Evolutionary conservation across 2,329 filamentous ascomycete species (phyloP).

Genomic region (Aphanoascus verrucosus): DNA sequence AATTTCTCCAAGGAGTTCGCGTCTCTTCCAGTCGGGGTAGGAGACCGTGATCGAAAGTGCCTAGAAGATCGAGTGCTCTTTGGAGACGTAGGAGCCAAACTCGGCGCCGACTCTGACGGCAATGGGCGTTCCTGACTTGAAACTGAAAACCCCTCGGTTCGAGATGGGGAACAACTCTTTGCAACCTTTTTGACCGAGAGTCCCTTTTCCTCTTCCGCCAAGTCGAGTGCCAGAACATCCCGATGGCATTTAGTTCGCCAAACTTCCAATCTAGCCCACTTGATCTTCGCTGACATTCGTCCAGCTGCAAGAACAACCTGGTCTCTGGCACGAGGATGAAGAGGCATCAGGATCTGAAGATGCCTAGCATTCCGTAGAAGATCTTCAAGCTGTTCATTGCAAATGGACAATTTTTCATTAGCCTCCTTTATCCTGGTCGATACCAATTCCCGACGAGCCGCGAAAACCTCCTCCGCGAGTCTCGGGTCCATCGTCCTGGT

Average conservation of each 20-base stretch:
- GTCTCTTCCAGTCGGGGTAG: constrained; percentile 5
- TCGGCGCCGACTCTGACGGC: constrained; percentile 18
- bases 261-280: constrained; percentile 89
- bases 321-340: constrained; percentile 82
- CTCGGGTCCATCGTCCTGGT: constrained; percentile 66
- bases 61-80: constrained; percentile 18
- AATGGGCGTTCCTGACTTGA: constrained; percentile 15
- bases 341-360: constrained; percentile 75
- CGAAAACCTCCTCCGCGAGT: constrained; percentile 75
- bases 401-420: constrained; percentile 62
- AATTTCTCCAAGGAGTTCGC: constrained; percentile 14
- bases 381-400: constrained; percentile 68
- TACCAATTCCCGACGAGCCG: constrained; percentile 73
- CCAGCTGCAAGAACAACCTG: constrained; percentile 75
- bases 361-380: constrained; percentile 84
- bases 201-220: constrained; percentile 59
- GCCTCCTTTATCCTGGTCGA: constrained; percentile 70
- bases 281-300: constrained; percentile 74
- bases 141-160: not conserved
- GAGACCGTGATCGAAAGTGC: constrained; percentile 13
- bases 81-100: constrained; percentile 19
- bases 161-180: not conserved
- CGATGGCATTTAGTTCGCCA: constrained; percentile 86
- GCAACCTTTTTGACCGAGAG: constrained; percentile 6
- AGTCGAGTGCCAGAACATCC: constrained; percentile 73